Percentiles rank a stretch among this genome's conserved stretches.
Conservation (phyloP, 2,329 filamentous ascomycete genomes). For the Hymenoscyphus albidus region DNA sequence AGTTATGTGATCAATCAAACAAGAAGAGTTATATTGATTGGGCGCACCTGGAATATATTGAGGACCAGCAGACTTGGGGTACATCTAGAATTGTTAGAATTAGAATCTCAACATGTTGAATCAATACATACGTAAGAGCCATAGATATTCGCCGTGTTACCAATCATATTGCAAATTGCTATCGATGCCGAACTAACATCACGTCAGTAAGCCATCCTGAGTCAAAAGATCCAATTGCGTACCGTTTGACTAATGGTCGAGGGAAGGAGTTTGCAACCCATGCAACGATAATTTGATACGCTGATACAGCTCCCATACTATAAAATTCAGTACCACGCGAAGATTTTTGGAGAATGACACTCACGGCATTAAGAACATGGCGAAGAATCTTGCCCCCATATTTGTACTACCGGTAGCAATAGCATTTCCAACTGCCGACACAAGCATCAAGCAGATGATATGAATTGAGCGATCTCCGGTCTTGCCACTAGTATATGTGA, state of each 20-base stretch:
- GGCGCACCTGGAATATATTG: conserved; percentile 15
- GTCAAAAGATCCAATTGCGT: background rate
- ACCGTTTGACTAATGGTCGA: conserved; percentile 23
- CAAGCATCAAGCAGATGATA: conserved; percentile 49
- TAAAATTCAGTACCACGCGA: background rate
- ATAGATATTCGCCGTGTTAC: conserved; percentile 49
- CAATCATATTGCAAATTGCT: conserved; percentile 25
- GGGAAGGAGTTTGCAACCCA: conserved; percentile 24
- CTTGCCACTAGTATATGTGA: conserved; percentile 52
- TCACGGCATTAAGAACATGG: conserved; percentile 54
- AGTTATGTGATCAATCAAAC: background rate
- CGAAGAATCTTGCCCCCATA: conserved; percentile 53
- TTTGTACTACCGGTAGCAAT: conserved; percentile 50
- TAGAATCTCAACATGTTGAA: background rate
- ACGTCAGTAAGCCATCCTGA: background rate
- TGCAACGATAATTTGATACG: conserved; percentile 41
- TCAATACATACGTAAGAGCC: conserved; percentile 45
- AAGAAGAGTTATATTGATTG: background rate
- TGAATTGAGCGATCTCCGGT: conserved; percentile 54
- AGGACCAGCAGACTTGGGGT: conserved; percentile 34
- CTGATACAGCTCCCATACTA: conserved; percentile 46
- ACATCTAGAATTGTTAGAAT: conserved; percentile 41
- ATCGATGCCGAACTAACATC: conserved; percentile 16
- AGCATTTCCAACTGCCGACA: conserved; percentile 51
- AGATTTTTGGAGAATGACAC: conserved; percentile 18